These are phyloP conservation scores for Phytophthora hibernalis DNA, from an alignment of 352 stramenopile species.

Conservation along the genomic window DNA sequence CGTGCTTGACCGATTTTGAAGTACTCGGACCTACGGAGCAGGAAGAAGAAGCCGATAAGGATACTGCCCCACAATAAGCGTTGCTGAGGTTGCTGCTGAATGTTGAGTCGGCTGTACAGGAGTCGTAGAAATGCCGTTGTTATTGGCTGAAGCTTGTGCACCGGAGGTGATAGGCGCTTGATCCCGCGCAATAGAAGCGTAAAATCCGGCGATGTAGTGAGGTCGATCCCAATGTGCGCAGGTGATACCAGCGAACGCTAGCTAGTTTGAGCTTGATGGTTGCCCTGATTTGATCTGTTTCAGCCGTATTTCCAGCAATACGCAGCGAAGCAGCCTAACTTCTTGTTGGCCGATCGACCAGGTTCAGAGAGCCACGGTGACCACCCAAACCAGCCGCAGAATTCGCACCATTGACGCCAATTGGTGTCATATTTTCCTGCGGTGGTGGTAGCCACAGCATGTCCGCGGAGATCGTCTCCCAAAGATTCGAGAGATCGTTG, in stretches of 20 bases:
- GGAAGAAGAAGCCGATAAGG: conserved; percentile 37
- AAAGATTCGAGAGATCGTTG: conserved; percentile 23
- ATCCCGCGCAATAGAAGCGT: conserved; percentile 27
- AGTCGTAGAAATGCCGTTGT: conserved; percentile 27
- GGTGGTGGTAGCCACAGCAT: too few relatives aligned
- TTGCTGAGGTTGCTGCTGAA: conserved; percentile 12
- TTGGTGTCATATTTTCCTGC: conserved; percentile 3
- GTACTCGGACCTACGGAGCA: conserved; percentile 28
- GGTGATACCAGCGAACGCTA: conserved; percentile 30
- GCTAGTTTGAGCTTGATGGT: conserved; percentile 34
- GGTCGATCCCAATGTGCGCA: conserved; percentile 6
- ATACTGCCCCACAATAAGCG: conserved; percentile 35
- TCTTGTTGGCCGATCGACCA: conserved; percentile 3
- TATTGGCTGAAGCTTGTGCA: conserved; percentile 33
- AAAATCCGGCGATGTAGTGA: conserved; percentile 10
- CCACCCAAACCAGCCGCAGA: not conserved
- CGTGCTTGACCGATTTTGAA: too few relatives aligned
- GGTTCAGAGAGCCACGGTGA: conserved; percentile 7
- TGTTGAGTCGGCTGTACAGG: conserved; percentile 5
- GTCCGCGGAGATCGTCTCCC: too few relatives aligned
- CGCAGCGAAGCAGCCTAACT: conserved; percentile 19
- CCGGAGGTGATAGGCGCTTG: conserved; percentile 23
- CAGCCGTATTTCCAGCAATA: conserved; percentile 26
- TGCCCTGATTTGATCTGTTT: conserved; percentile 12
- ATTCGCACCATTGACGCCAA: conserved; percentile 15